Evolutionary conservation across 2,329 filamentous ascomycete species (phyloP).

Genomic region (Penicillium sp.): DNA sequence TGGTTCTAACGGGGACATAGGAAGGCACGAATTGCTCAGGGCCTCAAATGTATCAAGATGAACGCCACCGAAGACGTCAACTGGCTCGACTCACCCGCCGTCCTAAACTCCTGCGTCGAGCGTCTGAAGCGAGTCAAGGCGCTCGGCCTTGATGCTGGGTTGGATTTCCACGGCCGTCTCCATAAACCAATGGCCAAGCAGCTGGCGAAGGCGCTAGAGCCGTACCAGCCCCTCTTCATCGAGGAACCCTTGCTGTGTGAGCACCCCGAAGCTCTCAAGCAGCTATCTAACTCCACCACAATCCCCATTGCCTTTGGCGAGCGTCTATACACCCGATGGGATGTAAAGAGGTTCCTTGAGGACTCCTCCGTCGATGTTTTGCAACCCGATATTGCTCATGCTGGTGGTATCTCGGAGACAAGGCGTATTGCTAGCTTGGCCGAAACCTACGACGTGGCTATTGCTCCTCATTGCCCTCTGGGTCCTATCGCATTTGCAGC

Average conservation of each 20-base stretch:
- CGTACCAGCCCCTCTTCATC: constrained; percentile 69
- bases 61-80: constrained; percentile 74
- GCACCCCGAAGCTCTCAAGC: constrained; percentile 65
- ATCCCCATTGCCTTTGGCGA: constrained; percentile 73
- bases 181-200: constrained; percentile 81
- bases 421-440: constrained; percentile 68
- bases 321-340: constrained; percentile 70
- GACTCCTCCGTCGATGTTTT: constrained; percentile 68
- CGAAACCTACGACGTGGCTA: constrained; percentile 70
- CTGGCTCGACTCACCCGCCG: constrained; percentile 72
- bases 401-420: constrained; percentile 71
- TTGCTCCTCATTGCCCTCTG: constrained; percentile 73
- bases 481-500: constrained; percentile 74
- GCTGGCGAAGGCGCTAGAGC: constrained; percentile 65
- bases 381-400: constrained; percentile 71
- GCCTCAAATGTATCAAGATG: constrained; percentile 65
- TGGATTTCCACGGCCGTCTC: constrained; percentile 78
- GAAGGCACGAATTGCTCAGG: constrained; percentile 44
- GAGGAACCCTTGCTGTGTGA: constrained; percentile 73
- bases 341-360: constrained; percentile 70
- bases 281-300: constrained; percentile 64
- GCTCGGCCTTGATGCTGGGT: constrained; percentile 69
- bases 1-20: constrained; percentile 24
- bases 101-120: constrained; percentile 64
- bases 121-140: constrained; percentile 68